Evolutionary conservation across 2,329 filamentous ascomycete species (phyloP).

Genomic region (Alternaria panax): DNA sequence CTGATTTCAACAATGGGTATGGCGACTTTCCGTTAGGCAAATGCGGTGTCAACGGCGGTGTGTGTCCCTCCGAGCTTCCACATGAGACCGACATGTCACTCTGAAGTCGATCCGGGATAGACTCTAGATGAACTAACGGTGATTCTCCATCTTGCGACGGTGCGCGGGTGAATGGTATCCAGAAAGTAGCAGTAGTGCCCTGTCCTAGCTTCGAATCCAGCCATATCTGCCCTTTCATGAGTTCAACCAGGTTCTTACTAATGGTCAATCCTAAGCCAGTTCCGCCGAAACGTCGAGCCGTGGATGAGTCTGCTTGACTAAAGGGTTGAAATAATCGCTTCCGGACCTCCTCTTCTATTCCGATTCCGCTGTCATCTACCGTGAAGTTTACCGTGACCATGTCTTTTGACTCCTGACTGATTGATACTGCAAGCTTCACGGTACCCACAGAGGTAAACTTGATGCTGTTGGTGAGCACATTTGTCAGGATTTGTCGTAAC

Average conservation of each 20-base stretch:
- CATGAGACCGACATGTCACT: slow-evolving; percentile 66
- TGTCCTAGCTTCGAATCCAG: slow-evolving; percentile 71
- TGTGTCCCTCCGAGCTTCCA: slow-evolving; percentile 69
- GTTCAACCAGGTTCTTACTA: slow-evolving; percentile 76
- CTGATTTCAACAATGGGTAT: slow-evolving; percentile 34
- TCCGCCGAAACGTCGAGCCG: slow-evolving; percentile 78
- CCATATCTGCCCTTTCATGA: slow-evolving; percentile 79
- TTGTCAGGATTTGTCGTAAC: slow-evolving; percentile 82
- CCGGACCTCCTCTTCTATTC: slow-evolving; percentile 78
- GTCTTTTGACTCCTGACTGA: slow-evolving; percentile 69
- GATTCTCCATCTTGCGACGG: slow-evolving; percentile 60
- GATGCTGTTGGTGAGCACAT: slow-evolving; percentile 68
- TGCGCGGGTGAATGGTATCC: slow-evolving; percentile 78
- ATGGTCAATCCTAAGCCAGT: slow-evolving; percentile 82
- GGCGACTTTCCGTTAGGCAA: slow-evolving; percentile 32
- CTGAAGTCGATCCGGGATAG: slow-evolving; percentile 71
- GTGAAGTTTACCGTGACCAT: slow-evolving; percentile 73
- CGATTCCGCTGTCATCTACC: slow-evolving; percentile 80
- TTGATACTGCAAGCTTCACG: slow-evolving; percentile 67
- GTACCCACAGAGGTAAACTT: slow-evolving; percentile 51
- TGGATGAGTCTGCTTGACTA: slow-evolving; percentile 81
- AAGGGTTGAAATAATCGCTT: slow-evolving; percentile 80
- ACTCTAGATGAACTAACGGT: slow-evolving; percentile 67
- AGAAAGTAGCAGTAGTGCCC: slow-evolving; percentile 78
- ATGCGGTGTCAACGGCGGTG: slow-evolving; percentile 51